Evolutionary conservation across 768 basidiomycete genomes (phyloP).

Genomic region (Pholiota conissans): DNA sequence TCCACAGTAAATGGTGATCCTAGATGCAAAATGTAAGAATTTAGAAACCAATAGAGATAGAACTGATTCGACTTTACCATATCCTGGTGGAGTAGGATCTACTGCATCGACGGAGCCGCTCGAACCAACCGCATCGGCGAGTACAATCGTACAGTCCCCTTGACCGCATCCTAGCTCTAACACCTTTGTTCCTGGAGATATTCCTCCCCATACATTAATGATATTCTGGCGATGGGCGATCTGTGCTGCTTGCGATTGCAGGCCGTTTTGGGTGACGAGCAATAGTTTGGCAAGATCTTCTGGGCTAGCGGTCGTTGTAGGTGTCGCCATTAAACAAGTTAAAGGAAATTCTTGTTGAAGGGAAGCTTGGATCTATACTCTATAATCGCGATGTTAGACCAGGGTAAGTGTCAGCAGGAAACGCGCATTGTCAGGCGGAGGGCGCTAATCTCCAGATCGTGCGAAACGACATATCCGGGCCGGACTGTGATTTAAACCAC

Average conservation of each 20-base stretch:
- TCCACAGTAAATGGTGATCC: conserved; percentile 11
- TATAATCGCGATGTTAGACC: no score
- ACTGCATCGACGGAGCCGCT: conserved; percentile 11
- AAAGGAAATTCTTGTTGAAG: no score
- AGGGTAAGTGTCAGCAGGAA: no score
- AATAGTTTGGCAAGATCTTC: conserved; percentile 9
- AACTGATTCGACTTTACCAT: no score
- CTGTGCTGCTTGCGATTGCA: conserved; percentile 6
- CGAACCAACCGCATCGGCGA: conserved; percentile 11
- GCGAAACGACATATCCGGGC: neutral
- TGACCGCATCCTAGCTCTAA: conserved; percentile 16
- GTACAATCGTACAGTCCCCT: conserved; percentile 14
- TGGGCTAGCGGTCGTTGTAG: neutral
- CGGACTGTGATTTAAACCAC: neutral
- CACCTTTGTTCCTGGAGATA: conserved; percentile 4
- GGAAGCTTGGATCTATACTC: no score
- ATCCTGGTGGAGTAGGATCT: conserved; percentile 10
- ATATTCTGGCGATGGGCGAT: conserved; percentile 6
- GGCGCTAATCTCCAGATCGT: no score
- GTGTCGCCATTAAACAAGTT: neutral
- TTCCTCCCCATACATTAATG: conserved; percentile 2
- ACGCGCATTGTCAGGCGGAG: no score
- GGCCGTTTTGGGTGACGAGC: conserved; percentile 8
- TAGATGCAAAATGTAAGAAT: no score
- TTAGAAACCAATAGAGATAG: no score